These are phyloP conservation scores for Tilletia caries DNA, from an alignment of 1,284 basidiomycete genomes.

Conservation along the genomic window DNA sequence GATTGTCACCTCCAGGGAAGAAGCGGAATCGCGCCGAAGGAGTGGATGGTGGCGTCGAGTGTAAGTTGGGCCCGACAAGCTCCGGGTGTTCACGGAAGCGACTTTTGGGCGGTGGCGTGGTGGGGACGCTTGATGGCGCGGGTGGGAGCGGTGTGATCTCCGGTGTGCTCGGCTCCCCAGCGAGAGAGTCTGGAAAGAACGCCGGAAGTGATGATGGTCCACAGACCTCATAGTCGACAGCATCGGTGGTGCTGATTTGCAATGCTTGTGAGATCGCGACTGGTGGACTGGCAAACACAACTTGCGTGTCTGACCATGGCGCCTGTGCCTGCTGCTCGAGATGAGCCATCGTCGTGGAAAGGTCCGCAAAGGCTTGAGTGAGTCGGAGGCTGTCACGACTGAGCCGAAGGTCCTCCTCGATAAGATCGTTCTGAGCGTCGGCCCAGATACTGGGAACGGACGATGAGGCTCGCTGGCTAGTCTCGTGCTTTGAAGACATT, in stretches of 20 bases:
- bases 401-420: not conserved
- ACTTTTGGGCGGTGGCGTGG: not conserved
- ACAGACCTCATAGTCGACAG: no score
- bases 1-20: not conserved
- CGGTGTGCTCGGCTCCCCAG: not conserved
- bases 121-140: not conserved
- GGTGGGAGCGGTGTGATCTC: not conserved
- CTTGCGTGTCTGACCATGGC: no score
- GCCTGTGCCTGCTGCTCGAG: no score
- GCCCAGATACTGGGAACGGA: no score
- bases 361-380: not conserved
- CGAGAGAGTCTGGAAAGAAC: no score
- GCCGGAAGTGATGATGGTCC: no score
- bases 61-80: not conserved
- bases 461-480: no score
- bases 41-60: not conserved
- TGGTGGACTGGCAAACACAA: no score
- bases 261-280: no score
- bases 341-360: not conserved
- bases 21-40: not conserved
- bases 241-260: no score
- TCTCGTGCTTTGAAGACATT: no score
- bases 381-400: constrained; percentile 3
- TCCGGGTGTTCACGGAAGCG: constrained; percentile 5
- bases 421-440: not conserved